Percentiles rank a stretch among this genome's conserved stretches.
phyloP scores from a whole-genome alignment of 306 rosid species.

The Trifolium dubium region DNA sequence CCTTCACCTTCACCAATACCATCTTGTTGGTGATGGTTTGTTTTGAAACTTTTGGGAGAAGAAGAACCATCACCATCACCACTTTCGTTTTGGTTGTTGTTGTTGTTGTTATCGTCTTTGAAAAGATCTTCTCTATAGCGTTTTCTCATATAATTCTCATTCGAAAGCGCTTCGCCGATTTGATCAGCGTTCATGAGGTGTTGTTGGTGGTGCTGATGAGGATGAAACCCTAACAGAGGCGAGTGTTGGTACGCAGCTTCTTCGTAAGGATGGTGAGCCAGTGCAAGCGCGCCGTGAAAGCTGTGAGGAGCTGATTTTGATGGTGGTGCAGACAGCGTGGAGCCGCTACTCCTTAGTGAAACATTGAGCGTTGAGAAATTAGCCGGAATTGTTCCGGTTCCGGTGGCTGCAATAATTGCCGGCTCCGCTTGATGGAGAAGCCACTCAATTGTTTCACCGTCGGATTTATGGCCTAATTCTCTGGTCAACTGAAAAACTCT shows the following conservation, averaged over 20 bases:
- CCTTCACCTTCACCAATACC: not conserved
- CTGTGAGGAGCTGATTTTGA: constrained; percentile 77
- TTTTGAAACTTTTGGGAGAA: constrained; percentile 11
- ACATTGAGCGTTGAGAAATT: constrained; percentile 80
- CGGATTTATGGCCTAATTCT: constrained; percentile 88
- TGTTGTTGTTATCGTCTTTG: constrained; percentile 60
- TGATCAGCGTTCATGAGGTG: constrained; percentile 76
- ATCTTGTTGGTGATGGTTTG: not conserved
- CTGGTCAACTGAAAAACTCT: constrained; percentile 88
- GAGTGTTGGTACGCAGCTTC: constrained; percentile 72
- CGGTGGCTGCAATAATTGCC: constrained; percentile 82
- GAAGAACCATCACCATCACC: constrained; percentile 47
- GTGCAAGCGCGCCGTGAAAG: constrained; percentile 71
- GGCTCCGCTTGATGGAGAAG: constrained; percentile 92
- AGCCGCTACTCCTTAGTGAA: constrained; percentile 77
- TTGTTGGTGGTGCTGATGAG: constrained; percentile 51
- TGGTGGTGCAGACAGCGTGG: constrained; percentile 77
- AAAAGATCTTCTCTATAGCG: constrained; percentile 88
- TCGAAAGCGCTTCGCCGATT: constrained; percentile 69
- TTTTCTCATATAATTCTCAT: constrained; percentile 76
- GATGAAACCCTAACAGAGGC: constrained; percentile 73
- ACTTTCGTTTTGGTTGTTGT: constrained; percentile 51
- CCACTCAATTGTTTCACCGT: constrained; percentile 96
- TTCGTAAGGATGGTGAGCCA: constrained; percentile 73
- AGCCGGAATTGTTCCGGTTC: constrained; percentile 90